These are phyloP conservation scores for Botryosphaeria agaves DNA, from an alignment of 2,329 filamentous ascomycete genomes.

Conservation along the genomic window DNA sequence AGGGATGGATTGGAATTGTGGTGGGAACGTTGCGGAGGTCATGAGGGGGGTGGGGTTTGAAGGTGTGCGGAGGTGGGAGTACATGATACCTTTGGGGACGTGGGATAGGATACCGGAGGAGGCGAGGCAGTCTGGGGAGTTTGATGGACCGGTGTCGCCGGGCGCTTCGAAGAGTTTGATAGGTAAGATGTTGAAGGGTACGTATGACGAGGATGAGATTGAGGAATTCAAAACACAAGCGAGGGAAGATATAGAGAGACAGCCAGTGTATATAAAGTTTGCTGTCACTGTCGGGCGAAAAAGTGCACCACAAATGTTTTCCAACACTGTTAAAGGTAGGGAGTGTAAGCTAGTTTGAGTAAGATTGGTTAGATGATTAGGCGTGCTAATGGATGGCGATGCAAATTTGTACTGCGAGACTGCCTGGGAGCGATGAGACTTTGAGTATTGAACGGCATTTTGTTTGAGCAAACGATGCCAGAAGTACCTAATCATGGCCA, in stretches of 20 bases:
- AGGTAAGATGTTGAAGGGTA: neutral
- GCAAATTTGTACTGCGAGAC: no score
- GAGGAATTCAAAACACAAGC: neutral
- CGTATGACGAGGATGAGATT: neutral
- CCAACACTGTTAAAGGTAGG: no score
- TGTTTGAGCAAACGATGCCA: no score
- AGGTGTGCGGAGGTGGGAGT: neutral
- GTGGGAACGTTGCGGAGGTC: neutral
- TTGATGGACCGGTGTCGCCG: neutral
- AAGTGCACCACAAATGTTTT: no score
- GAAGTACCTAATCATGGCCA: no score
- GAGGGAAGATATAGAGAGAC: neutral
- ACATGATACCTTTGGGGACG: neutral
- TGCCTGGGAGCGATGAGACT: no score
- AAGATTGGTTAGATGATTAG: no score
- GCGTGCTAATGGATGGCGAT: no score
- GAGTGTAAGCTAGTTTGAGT: no score
- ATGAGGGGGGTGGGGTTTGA: constrained; percentile 1
- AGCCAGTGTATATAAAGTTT: no score
- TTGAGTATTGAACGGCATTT: no score
- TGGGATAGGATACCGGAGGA: neutral
- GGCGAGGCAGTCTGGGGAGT: neutral
- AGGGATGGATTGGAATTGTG: constrained; percentile 1
- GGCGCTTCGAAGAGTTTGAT: neutral
- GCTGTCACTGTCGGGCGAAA: no score